Base-by-base conservation (phyloP, 495 filamentous ascomycete species). In the Penicillium arizonense region DNA sequence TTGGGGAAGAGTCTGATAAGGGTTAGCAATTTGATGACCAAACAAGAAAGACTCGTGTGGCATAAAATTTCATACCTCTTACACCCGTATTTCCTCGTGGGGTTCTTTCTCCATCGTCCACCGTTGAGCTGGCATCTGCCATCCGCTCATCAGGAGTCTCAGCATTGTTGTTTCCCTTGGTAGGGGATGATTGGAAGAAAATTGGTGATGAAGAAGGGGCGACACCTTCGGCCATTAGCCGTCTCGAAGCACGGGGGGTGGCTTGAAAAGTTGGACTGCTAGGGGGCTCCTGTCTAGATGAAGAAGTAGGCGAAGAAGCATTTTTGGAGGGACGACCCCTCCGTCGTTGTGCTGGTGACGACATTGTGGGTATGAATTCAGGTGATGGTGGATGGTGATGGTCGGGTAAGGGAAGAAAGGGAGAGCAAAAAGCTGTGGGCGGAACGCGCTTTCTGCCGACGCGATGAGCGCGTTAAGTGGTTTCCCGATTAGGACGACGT, bases 171-270 rank as follows among this genome's bases (percentile, higher is more conserved):
- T 68, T 75, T 44, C 72, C 79, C 58, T 76, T 79, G 10, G 73
- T 78, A 4, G 91, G 87, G 12, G 90, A 91, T 2, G 90, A 94
- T 51, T 85, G 84, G 67, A 85, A 94, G 67, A 90, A 88, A 52
- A 95, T 79, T 24, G 91, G 91, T 23, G 91, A 96, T 3, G 90
- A 94, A 3, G 85, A 85, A 26, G 77, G 65, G 0, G 71, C 55
- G 38, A 70, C 65, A 30, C 63, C 62, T 36, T 75, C 72, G 13
- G 65, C 70, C 36, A 68, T 56, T 33, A 71, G 43, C 14, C 72
- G 71, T 54, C 68, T 57, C 55, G 80, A 81, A 30, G 73, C 72
- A 53, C 74, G 73, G 46, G 74, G 75, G 12, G 75, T 78, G 14
- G 66, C 59, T 41, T 75, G 71, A 44, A 62, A 59, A 36, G 64